Evolutionary conservation across 768 basidiomycete species (phyloP).

Genomic region (Myochromella boudieri): DNA sequence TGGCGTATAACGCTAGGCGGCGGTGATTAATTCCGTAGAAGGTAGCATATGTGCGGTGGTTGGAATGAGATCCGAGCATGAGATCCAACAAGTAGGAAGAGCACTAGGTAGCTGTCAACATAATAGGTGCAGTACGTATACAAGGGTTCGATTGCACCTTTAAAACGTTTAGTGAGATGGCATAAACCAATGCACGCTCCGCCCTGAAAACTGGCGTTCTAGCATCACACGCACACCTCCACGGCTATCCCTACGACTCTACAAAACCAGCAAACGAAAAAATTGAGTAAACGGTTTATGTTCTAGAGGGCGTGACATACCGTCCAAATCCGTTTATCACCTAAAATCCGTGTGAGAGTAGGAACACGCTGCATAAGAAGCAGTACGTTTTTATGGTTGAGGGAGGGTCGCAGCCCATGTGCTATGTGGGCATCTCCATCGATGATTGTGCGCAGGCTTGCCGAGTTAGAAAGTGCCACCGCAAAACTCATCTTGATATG

Average conservation of each 20-base stretch:
- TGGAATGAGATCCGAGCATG: no score
- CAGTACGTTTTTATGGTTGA: conserved; percentile 36
- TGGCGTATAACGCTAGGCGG: no score
- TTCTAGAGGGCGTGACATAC: conserved; percentile 35
- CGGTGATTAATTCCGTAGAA: no score
- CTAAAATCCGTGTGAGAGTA: conserved; percentile 45
- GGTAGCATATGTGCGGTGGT: no score
- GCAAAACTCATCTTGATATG: conserved; percentile 30
- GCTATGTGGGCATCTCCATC: conserved; percentile 43
- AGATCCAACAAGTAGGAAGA: no score
- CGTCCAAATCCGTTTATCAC: conserved; percentile 53
- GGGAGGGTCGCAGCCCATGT: conserved; percentile 37
- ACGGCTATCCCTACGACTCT: conserved; percentile 25
- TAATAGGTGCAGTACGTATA: no score
- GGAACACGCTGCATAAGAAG: conserved; percentile 40
- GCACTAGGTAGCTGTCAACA: no score
- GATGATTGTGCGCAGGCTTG: conserved; percentile 41
- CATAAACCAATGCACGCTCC: conserved; percentile 38
- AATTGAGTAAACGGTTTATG: no score
- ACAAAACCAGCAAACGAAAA: conserved; percentile 2
- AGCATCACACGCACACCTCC: conserved; percentile 24
- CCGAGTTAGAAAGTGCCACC: conserved; percentile 32
- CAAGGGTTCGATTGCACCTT: not conserved
- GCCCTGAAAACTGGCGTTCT: conserved; percentile 28
- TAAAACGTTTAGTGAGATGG: conserved; percentile 20